Base-by-base conservation (phyloP, 371 early-diverging fungal species). In the Rhizopus stolonifer region DNA sequence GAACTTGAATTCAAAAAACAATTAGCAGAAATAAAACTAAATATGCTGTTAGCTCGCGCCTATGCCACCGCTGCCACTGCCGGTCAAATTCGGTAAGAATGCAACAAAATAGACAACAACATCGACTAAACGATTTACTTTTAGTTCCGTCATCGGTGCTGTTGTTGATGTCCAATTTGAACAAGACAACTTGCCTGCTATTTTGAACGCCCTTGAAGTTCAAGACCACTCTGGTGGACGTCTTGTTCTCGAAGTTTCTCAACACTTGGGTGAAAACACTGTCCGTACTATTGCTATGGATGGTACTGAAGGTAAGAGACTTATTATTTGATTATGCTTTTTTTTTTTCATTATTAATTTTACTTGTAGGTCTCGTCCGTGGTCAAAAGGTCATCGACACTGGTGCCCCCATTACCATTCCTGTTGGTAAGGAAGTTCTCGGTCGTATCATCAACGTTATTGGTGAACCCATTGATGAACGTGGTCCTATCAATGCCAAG, bases 281-380 rank as follows among this genome's bases (percentile, higher is more conserved):
- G 98, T 97, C 65, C 93, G 98, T 73, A 94, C 95, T 66, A 95
- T 95, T 91, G 97, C 97, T 77, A 96, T 96, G 97, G 97, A 96
- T 85, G 97, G 93, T 77, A 93, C 92, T 52, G 67, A 71, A 59
- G 71, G 65, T 69, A 60, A 51, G 23, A 17, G 21, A n/a, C 15
- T 1, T 15, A 26, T 11, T 7, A 18, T 44, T 50, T 36, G 26
- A 34, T 4, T 43, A 33, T 29, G 40, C 18, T 14, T 7, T 39
- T 23, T 14, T 19, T 49, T 10, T 6, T 31, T 23, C 18, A 8
- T 32, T 22, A 26, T 23, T n/a, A n/a, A n/a, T 33, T 89, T 29
- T 93, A 29, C 10, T 29, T 29, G 31, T 29, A 80, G 98, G 98
- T 86, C 89, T 97, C 53, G 92, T 93, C 67, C 93, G 98, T 82